These are phyloP conservation scores for Penicillium turbatum DNA, from an alignment of 495 filamentous ascomycete genomes.

Conservation along the genomic window DNA sequence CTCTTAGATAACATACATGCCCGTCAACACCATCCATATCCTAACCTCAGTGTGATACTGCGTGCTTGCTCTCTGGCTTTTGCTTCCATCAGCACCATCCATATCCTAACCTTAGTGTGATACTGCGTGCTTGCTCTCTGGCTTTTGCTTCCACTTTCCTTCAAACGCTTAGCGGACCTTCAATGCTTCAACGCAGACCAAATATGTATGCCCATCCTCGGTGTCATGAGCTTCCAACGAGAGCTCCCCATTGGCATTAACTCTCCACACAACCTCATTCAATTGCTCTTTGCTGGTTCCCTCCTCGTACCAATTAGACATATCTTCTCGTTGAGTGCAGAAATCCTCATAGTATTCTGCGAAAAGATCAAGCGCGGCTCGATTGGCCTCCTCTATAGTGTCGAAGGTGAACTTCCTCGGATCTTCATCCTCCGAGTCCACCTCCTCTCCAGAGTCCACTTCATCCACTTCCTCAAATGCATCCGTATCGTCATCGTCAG, in stretches of 20 bases:
- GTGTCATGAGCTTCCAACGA: neutral
- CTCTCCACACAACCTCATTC: neutral
- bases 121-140: no score
- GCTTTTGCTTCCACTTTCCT: neutral
- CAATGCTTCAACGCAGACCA: neutral
- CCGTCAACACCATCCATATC: no score
- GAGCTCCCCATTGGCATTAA: neutral
- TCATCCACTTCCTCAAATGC: neutral
- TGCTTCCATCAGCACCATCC: neutral
- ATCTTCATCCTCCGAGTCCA: neutral
- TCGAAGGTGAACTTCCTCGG: neutral
- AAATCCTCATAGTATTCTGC: neutral
- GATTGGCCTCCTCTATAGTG: slow-evolving; percentile 4
- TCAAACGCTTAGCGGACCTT: neutral
- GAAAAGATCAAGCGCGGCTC: neutral
- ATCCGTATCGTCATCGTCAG: neutral
- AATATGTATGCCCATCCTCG: neutral
- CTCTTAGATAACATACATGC: no score
- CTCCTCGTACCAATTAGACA: neutral
- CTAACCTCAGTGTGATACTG: no score
- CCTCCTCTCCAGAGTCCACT: neutral
- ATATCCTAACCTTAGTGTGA: no score
- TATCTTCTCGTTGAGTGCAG: neutral
- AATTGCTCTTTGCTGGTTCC: neutral
- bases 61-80: neutral